Percentiles rank a stretch among this genome's conserved stretches.
These are phyloP conservation scores for Paracamarosporium sp. DNA, from an alignment of 2,329 filamentous ascomycete genomes.

Conservation along the genomic window DNA sequence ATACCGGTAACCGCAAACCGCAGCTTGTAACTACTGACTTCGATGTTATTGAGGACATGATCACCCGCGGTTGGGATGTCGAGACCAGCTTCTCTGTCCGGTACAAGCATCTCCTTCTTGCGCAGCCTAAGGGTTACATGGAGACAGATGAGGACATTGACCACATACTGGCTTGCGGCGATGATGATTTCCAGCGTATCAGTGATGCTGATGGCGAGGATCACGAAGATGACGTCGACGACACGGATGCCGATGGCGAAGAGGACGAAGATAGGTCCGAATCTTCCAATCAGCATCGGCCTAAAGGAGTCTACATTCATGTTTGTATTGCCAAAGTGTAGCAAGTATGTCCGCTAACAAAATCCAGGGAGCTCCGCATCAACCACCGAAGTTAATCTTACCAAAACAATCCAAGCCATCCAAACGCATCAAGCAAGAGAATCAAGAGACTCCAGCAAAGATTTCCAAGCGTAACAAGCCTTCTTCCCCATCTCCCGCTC, in stretches of 20 bases:
- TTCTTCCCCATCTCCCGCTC: not conserved
- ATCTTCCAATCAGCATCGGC: constrained; percentile 8
- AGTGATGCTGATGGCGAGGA: constrained; percentile 11
- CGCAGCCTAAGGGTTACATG: constrained; percentile 19
- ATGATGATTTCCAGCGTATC: constrained; percentile 10
- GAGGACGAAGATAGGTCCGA: constrained; percentile 7
- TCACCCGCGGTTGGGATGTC: constrained; percentile 32
- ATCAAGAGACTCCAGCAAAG: not conserved
- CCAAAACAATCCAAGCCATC: constrained; percentile 9
- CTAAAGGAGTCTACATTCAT: constrained; percentile 17
- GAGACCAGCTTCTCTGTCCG: constrained; percentile 30
- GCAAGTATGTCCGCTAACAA: not conserved
- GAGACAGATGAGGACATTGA: constrained; percentile 31
- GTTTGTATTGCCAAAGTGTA: not conserved
- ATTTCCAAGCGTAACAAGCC: not conserved
- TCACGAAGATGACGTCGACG: constrained; percentile 9
- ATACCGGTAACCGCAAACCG: constrained; percentile 40
- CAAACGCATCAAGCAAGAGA: constrained; percentile 2
- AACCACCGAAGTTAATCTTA: constrained; percentile 3
- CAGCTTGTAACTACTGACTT: constrained; percentile 41
- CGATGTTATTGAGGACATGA: constrained; percentile 42
- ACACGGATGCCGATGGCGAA: constrained; percentile 9
- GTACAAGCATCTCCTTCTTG: constrained; percentile 40
- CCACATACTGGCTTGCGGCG: constrained; percentile 21
- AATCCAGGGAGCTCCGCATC: constrained; percentile 1